Evolutionary conservation across 148 eudicot species (phyloP).

Genomic region (Cornus suecica): DNA sequence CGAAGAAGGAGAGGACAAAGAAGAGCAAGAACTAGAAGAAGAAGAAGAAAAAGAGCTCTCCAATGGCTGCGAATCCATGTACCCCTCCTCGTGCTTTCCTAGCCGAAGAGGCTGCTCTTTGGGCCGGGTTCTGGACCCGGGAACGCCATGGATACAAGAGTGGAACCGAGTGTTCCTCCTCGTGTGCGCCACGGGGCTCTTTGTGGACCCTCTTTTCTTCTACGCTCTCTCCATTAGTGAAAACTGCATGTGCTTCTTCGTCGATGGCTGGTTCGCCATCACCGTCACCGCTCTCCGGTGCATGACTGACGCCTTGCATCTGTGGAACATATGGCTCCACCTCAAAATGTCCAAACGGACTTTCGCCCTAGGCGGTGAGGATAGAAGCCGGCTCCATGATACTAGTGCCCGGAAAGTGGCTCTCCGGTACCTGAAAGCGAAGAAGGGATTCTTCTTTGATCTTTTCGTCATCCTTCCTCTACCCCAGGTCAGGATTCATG

Average conservation of each 20-base stretch:
- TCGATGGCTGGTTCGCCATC: conserved; percentile 89
- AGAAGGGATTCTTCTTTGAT: conserved; percentile 67
- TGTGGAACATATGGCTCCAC: conserved; percentile 88
- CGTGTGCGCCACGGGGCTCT: conserved; percentile 66
- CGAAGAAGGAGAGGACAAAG: conserved; percentile 19
- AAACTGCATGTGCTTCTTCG: conserved; percentile 65
- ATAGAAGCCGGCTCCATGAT: conserved; percentile 7
- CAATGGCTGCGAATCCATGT: background rate
- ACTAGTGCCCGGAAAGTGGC: conserved; percentile 26
- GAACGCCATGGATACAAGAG: conserved; percentile 66
- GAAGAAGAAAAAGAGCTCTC: conserved; percentile 17
- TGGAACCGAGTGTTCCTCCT: conserved; percentile 84
- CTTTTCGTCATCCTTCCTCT: conserved; percentile 83
- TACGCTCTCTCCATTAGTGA: conserved; percentile 79
- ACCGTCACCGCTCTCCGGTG: conserved; percentile 71
- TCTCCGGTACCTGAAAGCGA: conserved; percentile 45
- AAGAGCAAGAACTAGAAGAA: conserved; percentile 10
- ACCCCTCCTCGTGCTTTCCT: background rate
- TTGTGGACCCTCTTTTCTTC: conserved; percentile 88
- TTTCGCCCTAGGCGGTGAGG: background rate
- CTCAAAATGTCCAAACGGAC: conserved; percentile 45
- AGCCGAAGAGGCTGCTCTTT: conserved; percentile 12
- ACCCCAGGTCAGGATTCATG: conserved; percentile 63
- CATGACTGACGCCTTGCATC: conserved; percentile 73
- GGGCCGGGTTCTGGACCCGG: conserved; percentile 52